Base-by-base conservation (phyloP, 1,139 yeast genomes). In the Waltiozyma sp. region DNA sequence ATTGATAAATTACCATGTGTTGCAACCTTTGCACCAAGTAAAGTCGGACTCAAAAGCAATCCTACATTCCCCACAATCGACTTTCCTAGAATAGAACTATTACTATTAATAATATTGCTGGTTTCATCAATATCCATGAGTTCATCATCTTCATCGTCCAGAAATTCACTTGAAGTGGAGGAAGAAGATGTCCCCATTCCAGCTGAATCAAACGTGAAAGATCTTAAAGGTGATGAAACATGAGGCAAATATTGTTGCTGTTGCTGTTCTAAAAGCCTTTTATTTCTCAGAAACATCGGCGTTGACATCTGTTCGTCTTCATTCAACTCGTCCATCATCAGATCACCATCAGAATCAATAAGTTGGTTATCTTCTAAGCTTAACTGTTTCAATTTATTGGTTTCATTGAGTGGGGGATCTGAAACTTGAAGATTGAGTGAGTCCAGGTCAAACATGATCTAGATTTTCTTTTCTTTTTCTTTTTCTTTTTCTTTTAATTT, bases 261-360 rank as follows among this genome's bases (percentile, higher is more conserved):
- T 18, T 10, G 23, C 7, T 19, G 23, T 6, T 35, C 19, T 18
- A 35, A 31, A 7, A 31, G 34, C 14, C 14, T 3, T 7, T 7
- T 31, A n/a, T 19, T 19, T n/a, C 38, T 37, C 28, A 37, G 28
- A 15, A 14, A 23, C 14, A 37, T 15, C 18, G 28, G 28, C 11
- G 38, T 37, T 11, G 37, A 18, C 5, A 36, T 36, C 9, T 21
- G 19, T 13, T 19, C 28, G 3, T 19, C 14, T 23, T 21, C 8
- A 19, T 5, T 34, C 15, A 28, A 39, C 9, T 40, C 45, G 13
- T 37, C 41, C 47, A 44, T 44, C 11, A 26, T 28, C 10, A 38
- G 7, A 37, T 44, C 45, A 16, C 38, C 21, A 15, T 41, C 44
- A 7, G 37, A 40, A 23, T 40, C 38, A 4, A n/a, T 10, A 10